Conservation (phyloP, 1,139 yeast species). For the Meyerozyma smithsonii region DNA sequence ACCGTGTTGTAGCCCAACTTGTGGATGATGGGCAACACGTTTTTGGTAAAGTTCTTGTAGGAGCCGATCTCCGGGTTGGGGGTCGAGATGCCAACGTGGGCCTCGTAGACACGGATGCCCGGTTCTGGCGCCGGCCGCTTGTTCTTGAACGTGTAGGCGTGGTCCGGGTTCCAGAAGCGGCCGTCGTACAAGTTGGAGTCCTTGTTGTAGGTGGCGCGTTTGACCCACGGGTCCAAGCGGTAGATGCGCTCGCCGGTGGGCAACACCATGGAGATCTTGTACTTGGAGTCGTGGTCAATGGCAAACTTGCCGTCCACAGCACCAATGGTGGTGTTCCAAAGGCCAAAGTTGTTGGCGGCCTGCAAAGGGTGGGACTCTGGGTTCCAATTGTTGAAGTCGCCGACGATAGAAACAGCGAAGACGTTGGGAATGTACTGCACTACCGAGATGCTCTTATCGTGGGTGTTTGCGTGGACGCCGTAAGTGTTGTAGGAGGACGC, state of each 20-base stretch:
- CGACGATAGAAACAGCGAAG: conserved; percentile 63
- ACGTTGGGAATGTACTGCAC: conserved; percentile 93
- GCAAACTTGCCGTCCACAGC: conserved; percentile 54
- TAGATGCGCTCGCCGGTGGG: conserved; percentile 69
- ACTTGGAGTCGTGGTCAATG: conserved; percentile 75
- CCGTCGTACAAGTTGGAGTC: conserved; percentile 60
- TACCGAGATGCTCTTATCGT: conserved; percentile 52
- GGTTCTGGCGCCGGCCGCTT: conserved; percentile 53
- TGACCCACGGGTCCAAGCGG: conserved; percentile 86
- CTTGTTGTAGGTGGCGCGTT: conserved; percentile 71
- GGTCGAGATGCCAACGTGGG: conserved; percentile 92
- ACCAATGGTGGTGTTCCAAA: conserved; percentile 57
- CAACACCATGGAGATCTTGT: conserved; percentile 65
- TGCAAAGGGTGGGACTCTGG: conserved; percentile 50
- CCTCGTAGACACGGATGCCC: conserved; percentile 81
- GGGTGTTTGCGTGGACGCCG: conserved; percentile 66
- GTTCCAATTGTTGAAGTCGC: conserved; percentile 89
- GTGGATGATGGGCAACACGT: conserved; percentile 78
- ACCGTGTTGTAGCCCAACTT: conserved; percentile 87
- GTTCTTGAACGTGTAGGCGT: conserved; percentile 58
- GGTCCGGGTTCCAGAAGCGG: conserved; percentile 82
- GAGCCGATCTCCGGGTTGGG: conserved; percentile 83
- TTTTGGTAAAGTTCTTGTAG: conserved; percentile 76
- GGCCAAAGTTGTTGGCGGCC: conserved; percentile 57
- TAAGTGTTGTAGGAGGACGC: conserved; percentile 60